Conservation (phyloP, 169 alveolate genomes). For the Eimeria acervulina region DNA sequence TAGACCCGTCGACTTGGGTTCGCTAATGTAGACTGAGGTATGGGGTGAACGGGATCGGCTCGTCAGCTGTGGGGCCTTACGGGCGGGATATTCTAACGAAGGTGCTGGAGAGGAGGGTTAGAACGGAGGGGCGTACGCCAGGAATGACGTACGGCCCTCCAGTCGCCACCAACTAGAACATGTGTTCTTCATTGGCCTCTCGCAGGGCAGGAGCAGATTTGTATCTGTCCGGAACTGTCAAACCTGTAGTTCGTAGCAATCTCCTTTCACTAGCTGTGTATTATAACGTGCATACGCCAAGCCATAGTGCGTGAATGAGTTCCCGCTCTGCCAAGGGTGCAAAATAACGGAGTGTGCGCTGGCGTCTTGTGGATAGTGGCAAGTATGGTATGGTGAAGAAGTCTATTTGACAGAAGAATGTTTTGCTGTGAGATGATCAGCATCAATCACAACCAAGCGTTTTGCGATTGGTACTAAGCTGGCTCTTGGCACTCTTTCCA, state of each 20-base stretch:
- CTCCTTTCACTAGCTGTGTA: not conserved
- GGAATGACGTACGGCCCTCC: not conserved
- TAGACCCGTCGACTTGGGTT: not conserved
- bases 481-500: too few species aligned
- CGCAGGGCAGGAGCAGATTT: not conserved
- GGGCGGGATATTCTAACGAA: not conserved
- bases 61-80: not conserved
- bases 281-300: not conserved
- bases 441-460: too few species aligned
- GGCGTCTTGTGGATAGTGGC: too few species aligned
- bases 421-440: too few species aligned
- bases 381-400: too few species aligned
- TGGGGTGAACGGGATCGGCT: not conserved
- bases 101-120: not conserved
- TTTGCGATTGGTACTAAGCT: too few species aligned
- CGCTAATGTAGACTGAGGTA: not conserved
- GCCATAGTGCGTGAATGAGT: not conserved
- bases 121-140: not conserved
- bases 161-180: not conserved
- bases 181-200: too few species aligned
- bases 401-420: too few species aligned
- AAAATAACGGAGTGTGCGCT: too few species aligned
- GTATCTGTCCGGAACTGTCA: not conserved
- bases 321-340: not conserved
- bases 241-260: not conserved